Evolutionary conservation across 1,284 basidiomycete genomes (phyloP), one percentile per base, ranked within the genome.

Genomic region (Trichosporon sp.): DNA sequence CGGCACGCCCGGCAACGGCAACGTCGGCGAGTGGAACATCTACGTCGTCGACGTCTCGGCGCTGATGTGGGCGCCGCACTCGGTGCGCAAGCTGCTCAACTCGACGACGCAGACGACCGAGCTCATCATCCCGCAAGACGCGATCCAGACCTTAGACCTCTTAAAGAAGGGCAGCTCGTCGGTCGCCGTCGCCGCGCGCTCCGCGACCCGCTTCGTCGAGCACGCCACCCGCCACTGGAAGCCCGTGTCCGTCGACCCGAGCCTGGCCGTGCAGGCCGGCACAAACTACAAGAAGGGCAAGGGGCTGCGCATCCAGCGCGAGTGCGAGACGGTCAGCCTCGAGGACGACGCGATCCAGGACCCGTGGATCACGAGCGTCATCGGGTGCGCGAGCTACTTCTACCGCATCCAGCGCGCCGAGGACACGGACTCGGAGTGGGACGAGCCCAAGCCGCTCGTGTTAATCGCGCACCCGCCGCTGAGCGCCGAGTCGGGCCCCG

Each of bases 91-190:
- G 66, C 92, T 93, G 87, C 84, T 88, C 84, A 77, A 89, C 82
- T 89, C 74, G 88, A 92, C 82, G 79, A 91, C 68, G 65, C 89
- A 74, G 88, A 92, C 82, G 79, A 91, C 68, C 65, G 82, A 83
- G 67, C 78, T 95, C 67, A 87, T 97, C 68, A 85, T 97, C 47
- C 94, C 94, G 1, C 87, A 92, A 25, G 94, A 96, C 87, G 93
- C 91, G 5, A 86, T 96, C 34, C 93, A 93, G 77, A 96, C 93
- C 0, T 87, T 97, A n/a, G 94, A 97, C 80, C 85, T 95, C 5
- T 88, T 96, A 75, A 97, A 97, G 86, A 96, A 95, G 80, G 93
- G 93, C 1, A 89, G 89, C 0, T 90, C 86, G 35, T 83, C 87
- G 0, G 86, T 93, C 23, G 92, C 93, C 0, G 88, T 91, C 74